phyloP scores from a whole-genome alignment of 1,284 basidiomycete genomes.

The Kalmanozyma brasiliensis region DNA sequence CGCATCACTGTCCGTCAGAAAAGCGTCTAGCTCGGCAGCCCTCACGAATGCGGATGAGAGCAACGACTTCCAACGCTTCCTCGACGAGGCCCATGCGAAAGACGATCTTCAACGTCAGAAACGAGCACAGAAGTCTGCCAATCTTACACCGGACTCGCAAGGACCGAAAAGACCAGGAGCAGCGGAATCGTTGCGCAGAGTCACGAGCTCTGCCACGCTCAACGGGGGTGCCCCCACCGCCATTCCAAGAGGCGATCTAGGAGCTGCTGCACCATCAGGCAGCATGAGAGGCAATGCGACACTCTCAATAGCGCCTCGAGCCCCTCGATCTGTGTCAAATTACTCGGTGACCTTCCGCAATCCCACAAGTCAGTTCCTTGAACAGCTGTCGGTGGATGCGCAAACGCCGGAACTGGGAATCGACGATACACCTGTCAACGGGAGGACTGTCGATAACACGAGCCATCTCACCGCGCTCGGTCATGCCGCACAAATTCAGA shows the following conservation, averaged over 20 bases:
- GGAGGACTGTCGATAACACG: constrained; percentile 23
- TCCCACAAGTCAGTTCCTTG: constrained; percentile 36
- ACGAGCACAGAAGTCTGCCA: neutral
- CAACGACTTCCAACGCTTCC: constrained; percentile 35
- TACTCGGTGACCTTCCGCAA: constrained; percentile 40
- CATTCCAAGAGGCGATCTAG: neutral
- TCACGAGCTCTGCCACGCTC: constrained; percentile 33
- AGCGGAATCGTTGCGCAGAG: constrained; percentile 33
- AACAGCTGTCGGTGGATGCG: constrained; percentile 31
- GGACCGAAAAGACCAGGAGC: constrained; percentile 5
- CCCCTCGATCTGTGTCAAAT: constrained; percentile 27
- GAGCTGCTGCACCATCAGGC: neutral
- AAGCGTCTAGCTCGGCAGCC: constrained; percentile 27
- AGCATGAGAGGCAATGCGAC: constrained; percentile 12
- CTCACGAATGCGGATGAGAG: constrained; percentile 28
- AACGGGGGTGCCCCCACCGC: constrained; percentile 7
- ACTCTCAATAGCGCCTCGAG: constrained; percentile 7
- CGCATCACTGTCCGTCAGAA: constrained; percentile 20
- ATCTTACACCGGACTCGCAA: neutral
- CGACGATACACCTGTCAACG: constrained; percentile 32
- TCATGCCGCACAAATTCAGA: constrained; percentile 40
- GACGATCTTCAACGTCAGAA: constrained; percentile 14
- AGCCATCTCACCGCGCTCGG: constrained; percentile 40
- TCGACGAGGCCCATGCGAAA: constrained; percentile 26
- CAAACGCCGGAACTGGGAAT: constrained; percentile 30